A percentile compares a stretch with the other conserved stretches of the same genome.
These are phyloP conservation scores for Tinospora cordifolia DNA, from an alignment of 164 flowering plant species.

Conservation along the genomic window DNA sequence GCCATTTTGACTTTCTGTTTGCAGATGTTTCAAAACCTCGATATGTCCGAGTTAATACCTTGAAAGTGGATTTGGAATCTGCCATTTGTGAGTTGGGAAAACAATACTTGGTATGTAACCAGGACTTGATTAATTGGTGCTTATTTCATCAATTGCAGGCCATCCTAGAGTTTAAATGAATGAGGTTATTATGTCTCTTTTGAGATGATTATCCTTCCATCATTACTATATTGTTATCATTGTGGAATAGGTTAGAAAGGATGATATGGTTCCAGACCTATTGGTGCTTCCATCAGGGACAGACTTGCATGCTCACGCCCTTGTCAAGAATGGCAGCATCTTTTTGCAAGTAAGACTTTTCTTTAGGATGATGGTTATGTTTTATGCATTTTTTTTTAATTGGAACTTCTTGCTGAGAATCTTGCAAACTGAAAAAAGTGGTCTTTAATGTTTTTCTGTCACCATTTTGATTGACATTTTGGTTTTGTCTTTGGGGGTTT, in stretches of 20 bases:
- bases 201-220: neutral
- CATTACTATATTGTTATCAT: neutral
- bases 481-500: neutral
- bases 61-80: constrained; percentile 56
- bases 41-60: constrained; percentile 79
- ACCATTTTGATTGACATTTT: neutral
- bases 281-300: constrained; percentile 70
- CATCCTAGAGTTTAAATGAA: neutral
- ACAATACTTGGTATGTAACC: constrained; percentile 33
- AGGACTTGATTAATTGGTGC: neutral
- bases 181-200: neutral
- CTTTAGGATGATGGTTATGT: neutral
- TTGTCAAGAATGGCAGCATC: constrained; percentile 63
- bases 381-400: neutral
- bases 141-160: neutral
- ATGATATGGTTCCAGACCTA: constrained; percentile 71
- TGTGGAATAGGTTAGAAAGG: constrained; percentile 53
- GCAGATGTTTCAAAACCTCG: constrained; percentile 65
- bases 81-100: constrained; percentile 51
- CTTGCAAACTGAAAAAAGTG: neutral
- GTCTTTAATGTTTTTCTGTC: neutral
- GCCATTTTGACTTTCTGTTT: constrained; percentile 17
- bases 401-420: neutral
- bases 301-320: constrained; percentile 81
- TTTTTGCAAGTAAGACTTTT: constrained; percentile 66